Conservation (phyloP, 306 rosid genomes). For the Rosa chinensis region DNA sequence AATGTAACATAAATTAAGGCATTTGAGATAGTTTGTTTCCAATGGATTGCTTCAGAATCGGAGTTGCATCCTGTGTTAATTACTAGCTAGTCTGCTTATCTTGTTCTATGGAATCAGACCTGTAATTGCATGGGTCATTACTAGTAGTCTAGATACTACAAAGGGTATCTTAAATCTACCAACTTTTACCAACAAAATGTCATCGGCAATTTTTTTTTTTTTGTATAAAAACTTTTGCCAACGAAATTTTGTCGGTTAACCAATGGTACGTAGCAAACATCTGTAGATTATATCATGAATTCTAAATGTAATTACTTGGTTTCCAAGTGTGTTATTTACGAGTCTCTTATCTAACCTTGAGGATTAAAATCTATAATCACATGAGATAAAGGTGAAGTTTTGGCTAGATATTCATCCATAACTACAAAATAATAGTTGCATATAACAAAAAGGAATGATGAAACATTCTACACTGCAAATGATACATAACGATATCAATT, state of each 20-base stretch:
- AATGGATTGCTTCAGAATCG: neutral
- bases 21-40: neutral
- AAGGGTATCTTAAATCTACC: too few relatives aligned
- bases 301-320: neutral
- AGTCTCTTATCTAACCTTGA: neutral
- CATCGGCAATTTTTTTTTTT: too few relatives aligned
- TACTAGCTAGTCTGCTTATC: neutral
- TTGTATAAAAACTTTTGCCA: too few relatives aligned
- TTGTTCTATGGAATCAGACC: too few relatives aligned
- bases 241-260: too few relatives aligned
- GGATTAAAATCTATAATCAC: neutral
- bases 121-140: too few relatives aligned
- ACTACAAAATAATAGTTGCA: neutral
- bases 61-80: neutral
- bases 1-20: neutral
- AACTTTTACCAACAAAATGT: too few relatives aligned
- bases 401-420: neutral
- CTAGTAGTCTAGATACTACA: too few relatives aligned
- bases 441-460: neutral
- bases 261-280: neutral
- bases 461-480: neutral
- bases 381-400: neutral
- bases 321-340: neutral
- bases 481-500: conserved; percentile 11
- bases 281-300: neutral